A percentile compares a stretch with the other conserved stretches of the same genome.
phyloP scores from a whole-genome alignment of 116 monocot species.

The Iris pallida region DNA sequence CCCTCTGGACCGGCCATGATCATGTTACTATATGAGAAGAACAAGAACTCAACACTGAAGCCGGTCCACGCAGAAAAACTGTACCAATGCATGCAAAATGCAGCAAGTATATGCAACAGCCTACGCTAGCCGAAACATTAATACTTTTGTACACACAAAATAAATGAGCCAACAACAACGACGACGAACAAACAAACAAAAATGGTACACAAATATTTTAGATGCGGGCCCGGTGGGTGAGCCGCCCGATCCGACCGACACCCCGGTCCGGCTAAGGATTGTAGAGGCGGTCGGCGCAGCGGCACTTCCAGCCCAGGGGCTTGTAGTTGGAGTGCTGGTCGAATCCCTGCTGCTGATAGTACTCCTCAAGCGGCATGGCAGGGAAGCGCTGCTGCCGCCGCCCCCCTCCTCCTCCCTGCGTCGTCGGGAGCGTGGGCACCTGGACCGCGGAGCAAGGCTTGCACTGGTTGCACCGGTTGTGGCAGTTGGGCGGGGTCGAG shows the following conservation, averaged over 20 bases:
- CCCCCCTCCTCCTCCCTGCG: slow-evolving; percentile 6
- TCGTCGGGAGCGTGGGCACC: slow-evolving; percentile 63
- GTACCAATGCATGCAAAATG: too few species aligned
- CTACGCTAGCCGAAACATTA: too few species aligned
- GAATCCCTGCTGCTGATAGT: slow-evolving; percentile 12
- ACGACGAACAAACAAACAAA: too few species aligned
- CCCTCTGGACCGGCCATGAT: too few species aligned
- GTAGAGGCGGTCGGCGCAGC: slow-evolving; percentile 65
- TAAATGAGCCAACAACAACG: too few species aligned
- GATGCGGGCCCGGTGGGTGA: neutral
- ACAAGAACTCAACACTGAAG: too few species aligned
- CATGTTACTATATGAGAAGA: too few species aligned
- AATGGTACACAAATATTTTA: neutral
- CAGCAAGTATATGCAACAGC: too few species aligned
- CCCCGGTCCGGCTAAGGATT: slow-evolving; percentile 56
- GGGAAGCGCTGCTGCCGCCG: too few species aligned
- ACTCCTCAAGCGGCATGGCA: neutral
- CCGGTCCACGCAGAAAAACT: too few species aligned
- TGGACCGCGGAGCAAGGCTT: slow-evolving; percentile 87
- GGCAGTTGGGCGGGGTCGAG: slow-evolving; percentile 91
- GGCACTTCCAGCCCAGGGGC: slow-evolving; percentile 94
- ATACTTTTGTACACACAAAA: too few species aligned
- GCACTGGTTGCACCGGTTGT: slow-evolving; percentile 82
- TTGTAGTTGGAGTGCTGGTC: slow-evolving; percentile 85
- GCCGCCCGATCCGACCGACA: too few species aligned